Evolutionary conservation across 2,329 filamentous ascomycete species (phyloP), one percentile per base, ranked within the genome.

Genomic region (Elsinoe fawcettii): DNA sequence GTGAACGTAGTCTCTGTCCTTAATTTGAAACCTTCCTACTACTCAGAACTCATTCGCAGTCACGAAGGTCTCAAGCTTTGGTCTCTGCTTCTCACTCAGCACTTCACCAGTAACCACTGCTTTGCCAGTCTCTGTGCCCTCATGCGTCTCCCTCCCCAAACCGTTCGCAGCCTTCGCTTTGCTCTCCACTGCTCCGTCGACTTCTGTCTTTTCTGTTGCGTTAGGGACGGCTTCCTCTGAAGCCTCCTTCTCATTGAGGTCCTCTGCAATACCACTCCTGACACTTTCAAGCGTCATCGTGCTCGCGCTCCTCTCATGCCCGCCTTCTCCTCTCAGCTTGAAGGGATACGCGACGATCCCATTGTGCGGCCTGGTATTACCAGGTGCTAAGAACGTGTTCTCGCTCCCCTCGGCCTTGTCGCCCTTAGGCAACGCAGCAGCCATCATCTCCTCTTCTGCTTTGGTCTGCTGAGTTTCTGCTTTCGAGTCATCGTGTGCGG

Each of bases 331-430:
- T 80, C 79, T 79, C 12, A 91, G 69, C 58, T 81, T 86, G 66
- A 91, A 91, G 0, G 87, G 87, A 63, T 88, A 79, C 0, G 87
- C 86, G 23, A 90, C 80, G 0, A 86, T 84, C 18, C 81, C 82
- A 5, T 87, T 75, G 46, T 83, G 83, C 0, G 86, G 84, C 2
- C 87, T 75, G 65, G 85, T 86, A 4, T 80, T 81, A 74, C 60
- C 77, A 70, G 44, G 78, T 64, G 65, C 75, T 7, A 75, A 77
- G 27, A 75, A 72, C 0, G 77, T 72, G 1, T 75, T 73, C 2
- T 75, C 67, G 0, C 72, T 74, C 2, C 60, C 64, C 5, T 61
- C 66, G 20, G 65, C 65, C 41, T 63, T 63, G 32, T 61, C 59
- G 25, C 58, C 63, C 39, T 55, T 41, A 16, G 60, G 60, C n/a